Conservation (phyloP, 192 early-diverging fungal species). For the Mortierella alpina region DNA sequence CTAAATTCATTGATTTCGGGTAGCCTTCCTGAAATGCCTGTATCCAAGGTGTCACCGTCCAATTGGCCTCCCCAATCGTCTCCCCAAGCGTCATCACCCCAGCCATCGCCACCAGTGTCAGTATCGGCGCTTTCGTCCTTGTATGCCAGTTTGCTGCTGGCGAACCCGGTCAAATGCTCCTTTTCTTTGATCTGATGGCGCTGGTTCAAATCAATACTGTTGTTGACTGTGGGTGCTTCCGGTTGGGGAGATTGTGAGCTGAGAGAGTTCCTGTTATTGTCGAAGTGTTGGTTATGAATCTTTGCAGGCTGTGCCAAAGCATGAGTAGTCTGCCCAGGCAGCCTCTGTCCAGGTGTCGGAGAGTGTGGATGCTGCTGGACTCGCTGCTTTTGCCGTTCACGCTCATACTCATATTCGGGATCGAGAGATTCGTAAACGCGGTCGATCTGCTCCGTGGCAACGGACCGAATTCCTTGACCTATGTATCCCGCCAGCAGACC, state of each 20-base stretch:
- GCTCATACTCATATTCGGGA: constrained; percentile 44
- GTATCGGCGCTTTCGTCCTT: constrained; percentile 1
- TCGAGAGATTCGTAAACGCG: constrained; percentile 48
- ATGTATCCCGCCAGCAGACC: too few species aligned
- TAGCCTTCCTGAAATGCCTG: neutral
- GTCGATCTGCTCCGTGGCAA: constrained; percentile 49
- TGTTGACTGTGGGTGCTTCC: too few species aligned
- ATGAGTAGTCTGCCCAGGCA: neutral
- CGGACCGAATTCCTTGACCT: constrained; percentile 46
- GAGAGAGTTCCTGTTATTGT: too few species aligned
- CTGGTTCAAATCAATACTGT: too few species aligned
- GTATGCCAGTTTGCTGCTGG: constrained; percentile 14
- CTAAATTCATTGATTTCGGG: neutral
- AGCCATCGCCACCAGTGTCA: constrained; percentile 8
- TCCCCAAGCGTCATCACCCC: constrained; percentile 44
- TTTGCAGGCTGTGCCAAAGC: too few species aligned
- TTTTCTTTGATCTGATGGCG: too few species aligned
- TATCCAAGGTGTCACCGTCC: neutral
- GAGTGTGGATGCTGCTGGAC: neutral
- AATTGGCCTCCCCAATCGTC: constrained; percentile 26
- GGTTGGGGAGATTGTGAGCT: too few species aligned
- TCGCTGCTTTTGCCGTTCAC: constrained; percentile 21
- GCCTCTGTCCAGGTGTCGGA: neutral
- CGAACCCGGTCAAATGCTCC: too few species aligned
- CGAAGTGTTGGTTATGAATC: too few species aligned